Percentiles rank a stretch among this genome's conserved stretches.
These are phyloP conservation scores for Somion occarium DNA, from an alignment of 1,284 basidiomycete species.

Conservation along the genomic window DNA sequence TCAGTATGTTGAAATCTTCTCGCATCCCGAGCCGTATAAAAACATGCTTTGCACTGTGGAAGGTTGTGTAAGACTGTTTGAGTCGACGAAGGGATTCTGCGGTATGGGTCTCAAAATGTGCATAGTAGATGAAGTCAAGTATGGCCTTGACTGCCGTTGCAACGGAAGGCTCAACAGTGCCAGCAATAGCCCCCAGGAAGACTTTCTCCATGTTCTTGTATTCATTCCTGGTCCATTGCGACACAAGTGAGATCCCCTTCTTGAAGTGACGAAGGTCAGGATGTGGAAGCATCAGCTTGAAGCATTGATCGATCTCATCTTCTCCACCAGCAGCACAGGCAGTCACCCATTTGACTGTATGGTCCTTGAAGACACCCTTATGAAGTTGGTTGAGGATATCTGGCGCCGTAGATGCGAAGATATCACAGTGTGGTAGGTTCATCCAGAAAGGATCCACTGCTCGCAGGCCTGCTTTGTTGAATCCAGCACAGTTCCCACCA, in stretches of 20 bases:
- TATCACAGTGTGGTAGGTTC: constrained; percentile 20
- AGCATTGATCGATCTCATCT: constrained; percentile 22
- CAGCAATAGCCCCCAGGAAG: constrained; percentile 21
- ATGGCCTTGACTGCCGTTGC: constrained; percentile 3
- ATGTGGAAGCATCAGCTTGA: constrained; percentile 11
- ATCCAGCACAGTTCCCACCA: no score
- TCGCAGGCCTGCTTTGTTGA: constrained; percentile 7
- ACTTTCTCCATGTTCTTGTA: constrained; percentile 24
- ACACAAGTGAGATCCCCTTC: constrained; percentile 22
- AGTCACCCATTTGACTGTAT: constrained; percentile 23
- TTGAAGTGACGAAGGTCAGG: constrained; percentile 18
- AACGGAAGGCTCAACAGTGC: constrained; percentile 6
- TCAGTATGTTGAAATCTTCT: constrained; percentile 26
- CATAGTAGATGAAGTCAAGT: constrained; percentile 28
- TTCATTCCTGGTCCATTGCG: constrained; percentile 27
- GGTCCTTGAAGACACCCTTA: constrained; percentile 29
- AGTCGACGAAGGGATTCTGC: constrained; percentile 12
- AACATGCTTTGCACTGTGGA: constrained; percentile 22
- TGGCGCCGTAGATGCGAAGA: constrained; percentile 22
- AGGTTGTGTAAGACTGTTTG: constrained; percentile 11
- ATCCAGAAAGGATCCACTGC: constrained; percentile 18
- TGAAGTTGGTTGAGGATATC: constrained; percentile 25
- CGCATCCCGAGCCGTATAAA: constrained; percentile 18
- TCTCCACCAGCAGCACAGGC: constrained; percentile 10
- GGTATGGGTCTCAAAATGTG: constrained; percentile 6